Base-by-base conservation (phyloP, 2,329 filamentous ascomycete genomes). In the Rhynchosporium secalis region DNA sequence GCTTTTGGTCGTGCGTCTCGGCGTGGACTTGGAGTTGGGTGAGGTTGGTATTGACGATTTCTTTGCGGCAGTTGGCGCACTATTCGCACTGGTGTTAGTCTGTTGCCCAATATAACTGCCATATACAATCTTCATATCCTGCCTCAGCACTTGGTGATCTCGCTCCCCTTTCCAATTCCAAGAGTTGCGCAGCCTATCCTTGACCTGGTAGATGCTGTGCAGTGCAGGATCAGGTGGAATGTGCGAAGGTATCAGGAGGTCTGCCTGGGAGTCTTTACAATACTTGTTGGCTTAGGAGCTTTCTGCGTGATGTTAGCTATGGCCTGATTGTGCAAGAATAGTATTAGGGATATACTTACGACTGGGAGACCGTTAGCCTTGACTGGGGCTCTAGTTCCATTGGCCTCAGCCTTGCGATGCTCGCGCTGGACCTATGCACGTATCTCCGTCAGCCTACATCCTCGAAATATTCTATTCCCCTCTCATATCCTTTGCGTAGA, bases 311-410 rank as follows among this genome's bases (percentile, higher is more conserved):
- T 36, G 33, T 36, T 10, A 36, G 33, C 5, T 3, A 36, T 36
- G 33, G 33, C 9, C 9, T 36, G 33, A 10, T 20, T 20, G 20
- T 20, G 20, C 20, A 20, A 20, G 9, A 36, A 10, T 36, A 10
- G 33, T 36, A 36, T 36, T 5, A 36, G 33, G 46, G 49, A 58
- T 40, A 41, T 33, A 73, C 76, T 51, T 74, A 80, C 78, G 65
- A 82, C 80, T 1, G 82, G 82, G 1, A 82, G 77, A 33, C 82
- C 82, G 66, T 84, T 84, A 20, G 81, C 72, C 74, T 83, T 83
- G 64, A 83, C 80, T 0, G 80, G 76, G 40, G 78, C 76, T 56
- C 81, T 78, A 59, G 82, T 84, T 63, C 82, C 82, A 36, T 80
- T 81, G 33, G 78, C 78, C 3, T 84, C 82, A 47, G 79, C 82